Base-by-base conservation (phyloP, 257 asterid species). In the Fraxinus americana region DNA sequence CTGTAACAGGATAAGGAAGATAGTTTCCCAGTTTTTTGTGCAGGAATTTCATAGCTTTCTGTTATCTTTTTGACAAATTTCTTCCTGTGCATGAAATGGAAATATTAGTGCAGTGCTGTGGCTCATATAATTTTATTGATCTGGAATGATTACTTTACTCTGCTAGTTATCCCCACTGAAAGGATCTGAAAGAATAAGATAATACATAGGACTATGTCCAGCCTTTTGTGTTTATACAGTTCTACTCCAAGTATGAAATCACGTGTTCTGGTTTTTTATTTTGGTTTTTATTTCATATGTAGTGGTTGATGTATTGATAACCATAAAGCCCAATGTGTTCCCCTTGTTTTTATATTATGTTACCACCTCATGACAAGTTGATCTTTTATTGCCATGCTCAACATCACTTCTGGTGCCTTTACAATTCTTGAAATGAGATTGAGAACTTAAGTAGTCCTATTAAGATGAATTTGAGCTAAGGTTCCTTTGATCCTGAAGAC, bases 181-280 rank as follows among this genome's bases (percentile, higher is more conserved):
- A 59, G 32, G 67, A 59, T 59, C 30, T 59, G 67, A 59, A 59
- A 59, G 66, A 48, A 48, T 13, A 59, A 21, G 67, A 59, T 59
- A 2, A 59, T 59, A 21, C 67, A 59, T 59, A 59, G 67, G 9
- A 14, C 67, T 59, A 27, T 59, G 30, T 59, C 29, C 67, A 23
- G 67, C 66, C 66, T 57, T 30, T n/a, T 59, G 67, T 59, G 67
- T 23, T 59, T 59, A 21, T 59, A 9, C 14, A 21, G 67, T 21
- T 19, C 66, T 57, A 21, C 14, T 59, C 32, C 27, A 48, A 48
- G 59, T 48, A 7, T 14, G 21, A n/a, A 59, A 59, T 59, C 27
- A 59, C 7, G 5, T 21, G 13, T 59, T 59, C 67, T 57, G 25
- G 66, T 57, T 54, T 54, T 21, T 19, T 6, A 4, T 54, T 54